Evolutionary conservation across 164 flowering plant genomes (phyloP).

Genomic region (Sextonia rubra): DNA sequence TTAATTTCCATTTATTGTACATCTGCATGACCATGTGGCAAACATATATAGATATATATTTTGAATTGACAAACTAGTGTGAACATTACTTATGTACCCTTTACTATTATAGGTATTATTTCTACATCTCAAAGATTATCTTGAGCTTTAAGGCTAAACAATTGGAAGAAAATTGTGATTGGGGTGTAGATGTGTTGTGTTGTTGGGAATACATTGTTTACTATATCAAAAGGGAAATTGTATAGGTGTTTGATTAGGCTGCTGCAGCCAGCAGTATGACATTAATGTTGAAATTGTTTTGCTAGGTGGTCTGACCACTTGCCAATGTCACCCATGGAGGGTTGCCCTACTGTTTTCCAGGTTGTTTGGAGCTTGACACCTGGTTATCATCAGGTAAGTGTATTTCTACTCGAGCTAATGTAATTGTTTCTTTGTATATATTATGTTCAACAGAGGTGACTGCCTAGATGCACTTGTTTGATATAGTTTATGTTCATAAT

Average conservation of each 20-base stretch:
- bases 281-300: not conserved
- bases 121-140: not conserved
- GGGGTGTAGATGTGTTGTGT: not conserved
- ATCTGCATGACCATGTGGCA: not conserved
- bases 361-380: constrained; percentile 26
- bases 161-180: not conserved
- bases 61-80: too few relatives aligned
- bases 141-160: too few relatives aligned
- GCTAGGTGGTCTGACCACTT: constrained; percentile 32
- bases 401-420: not conserved
- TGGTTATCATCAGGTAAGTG: constrained; percentile 33
- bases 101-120: too few relatives aligned
- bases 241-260: not conserved
- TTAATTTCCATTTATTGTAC: not conserved
- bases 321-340: constrained; percentile 31
- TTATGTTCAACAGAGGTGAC: not conserved
- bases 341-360: constrained; percentile 30
- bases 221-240: not conserved
- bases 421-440: not conserved
- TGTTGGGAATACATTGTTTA: not conserved
- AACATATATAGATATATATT: too few relatives aligned
- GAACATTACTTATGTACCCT: too few relatives aligned
- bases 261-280: not conserved
- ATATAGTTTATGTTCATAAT: too few relatives aligned
- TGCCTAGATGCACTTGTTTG: not conserved